These are phyloP conservation scores for Chalara sp. DNA, from an alignment of 2,329 filamentous ascomycete genomes.

Conservation along the genomic window DNA sequence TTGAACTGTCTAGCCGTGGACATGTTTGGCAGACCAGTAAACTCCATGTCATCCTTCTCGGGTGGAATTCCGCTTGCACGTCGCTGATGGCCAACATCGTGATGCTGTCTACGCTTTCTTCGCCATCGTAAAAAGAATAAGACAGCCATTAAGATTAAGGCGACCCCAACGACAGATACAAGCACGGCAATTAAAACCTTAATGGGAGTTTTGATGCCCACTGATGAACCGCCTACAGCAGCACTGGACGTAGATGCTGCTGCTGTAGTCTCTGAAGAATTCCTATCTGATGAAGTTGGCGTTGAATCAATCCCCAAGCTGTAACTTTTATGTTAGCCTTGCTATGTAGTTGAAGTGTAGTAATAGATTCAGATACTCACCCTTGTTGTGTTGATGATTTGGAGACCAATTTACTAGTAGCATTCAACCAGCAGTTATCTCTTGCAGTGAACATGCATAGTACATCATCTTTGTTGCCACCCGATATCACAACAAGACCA, in stretches of 20 bases:
- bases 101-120: conserved; percentile 47
- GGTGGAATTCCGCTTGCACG: conserved; percentile 39
- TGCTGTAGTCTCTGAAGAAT: conserved; percentile 17
- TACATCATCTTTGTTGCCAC: conserved; percentile 55
- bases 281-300: conserved; percentile 26
- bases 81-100: conserved; percentile 39
- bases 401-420: conserved; percentile 35
- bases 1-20: conserved; percentile 28
- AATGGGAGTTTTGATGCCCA: conserved; percentile 31
- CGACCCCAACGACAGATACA: conserved; percentile 71
- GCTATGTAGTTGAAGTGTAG: neutral
- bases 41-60: conserved; percentile 51
- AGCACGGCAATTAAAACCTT: conserved; percentile 76
- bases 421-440: conserved; percentile 72
- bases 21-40: conserved; percentile 32
- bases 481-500: conserved; percentile 71
- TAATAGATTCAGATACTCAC: conserved; percentile 10
- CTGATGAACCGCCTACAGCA: conserved; percentile 21
- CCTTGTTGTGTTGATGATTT: conserved; percentile 12
- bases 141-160: conserved; percentile 41
- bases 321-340: neutral
- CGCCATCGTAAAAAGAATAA: conserved; percentile 61
- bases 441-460: conserved; percentile 72
- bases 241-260: conserved; percentile 7
- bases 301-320: neutral